phyloP scores from a whole-genome alignment of 2,329 filamentous ascomycete species.

The Alternaria novae-zelandiae region DNA sequence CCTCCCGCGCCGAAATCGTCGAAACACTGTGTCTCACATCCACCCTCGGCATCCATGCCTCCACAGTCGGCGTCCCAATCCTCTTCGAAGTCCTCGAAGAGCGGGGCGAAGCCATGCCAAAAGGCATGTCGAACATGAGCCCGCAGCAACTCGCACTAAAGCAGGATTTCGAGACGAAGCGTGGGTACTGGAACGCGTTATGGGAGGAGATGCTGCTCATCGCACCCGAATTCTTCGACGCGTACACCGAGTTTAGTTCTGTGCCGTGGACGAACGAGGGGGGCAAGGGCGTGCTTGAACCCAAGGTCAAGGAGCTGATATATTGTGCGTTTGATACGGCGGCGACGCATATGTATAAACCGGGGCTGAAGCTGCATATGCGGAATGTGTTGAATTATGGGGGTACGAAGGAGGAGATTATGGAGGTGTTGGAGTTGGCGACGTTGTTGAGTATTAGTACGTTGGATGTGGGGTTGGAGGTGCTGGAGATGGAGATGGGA shows the following conservation, averaged over 20 bases:
- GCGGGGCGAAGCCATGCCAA: constrained; percentile 44
- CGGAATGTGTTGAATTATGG: constrained; percentile 56
- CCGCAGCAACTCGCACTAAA: constrained; percentile 49
- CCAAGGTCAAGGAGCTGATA: constrained; percentile 58
- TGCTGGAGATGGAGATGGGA: constrained; percentile 33
- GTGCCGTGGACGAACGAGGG: constrained; percentile 50
- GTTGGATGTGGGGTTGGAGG: constrained; percentile 32
- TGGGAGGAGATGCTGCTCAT: constrained; percentile 55
- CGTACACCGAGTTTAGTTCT: constrained; percentile 55
- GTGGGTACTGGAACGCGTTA: constrained; percentile 56
- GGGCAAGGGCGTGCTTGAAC: constrained; percentile 47
- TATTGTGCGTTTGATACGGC: constrained; percentile 58
- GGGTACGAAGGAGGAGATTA: constrained; percentile 55
- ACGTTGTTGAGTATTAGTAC: constrained; percentile 42
- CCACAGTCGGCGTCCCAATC: constrained; percentile 55
- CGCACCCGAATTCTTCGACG: constrained; percentile 57
- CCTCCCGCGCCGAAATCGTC: constrained; percentile 52
- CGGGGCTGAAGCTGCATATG: constrained; percentile 58
- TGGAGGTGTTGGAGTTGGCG: constrained; percentile 58
- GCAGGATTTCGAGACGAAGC: constrained; percentile 52
- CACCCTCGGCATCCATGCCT: constrained; percentile 57
- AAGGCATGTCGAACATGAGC: constrained; percentile 42
- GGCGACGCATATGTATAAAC: constrained; percentile 56
- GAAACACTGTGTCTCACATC: constrained; percentile 55
- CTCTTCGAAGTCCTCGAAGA: constrained; percentile 57